Base-by-base conservation (phyloP, 345 rosid species). In the Boechera retrofracta region DNA sequence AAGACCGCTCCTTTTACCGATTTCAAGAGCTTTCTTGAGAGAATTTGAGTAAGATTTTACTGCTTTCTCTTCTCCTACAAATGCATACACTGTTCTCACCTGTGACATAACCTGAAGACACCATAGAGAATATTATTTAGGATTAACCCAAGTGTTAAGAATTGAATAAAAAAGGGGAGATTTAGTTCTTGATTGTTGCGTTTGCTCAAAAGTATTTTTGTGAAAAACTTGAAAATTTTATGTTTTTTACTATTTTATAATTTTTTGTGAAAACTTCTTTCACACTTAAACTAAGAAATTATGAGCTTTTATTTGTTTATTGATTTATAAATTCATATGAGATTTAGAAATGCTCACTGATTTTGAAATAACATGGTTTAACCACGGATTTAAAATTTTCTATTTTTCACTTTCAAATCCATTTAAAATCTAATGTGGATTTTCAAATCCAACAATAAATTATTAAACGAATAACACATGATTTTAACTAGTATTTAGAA, bases 1-100 rank as follows among this genome's bases (percentile, higher is more conserved):
- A 26, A 87, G 12, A 35, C 96, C 96, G 45, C 91, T 80, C 75
- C 73, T 89, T 79, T 88, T 85, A 69, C 91, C 88, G 28, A 86
- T 57, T 78, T 83, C 84, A 38, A 87, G 87, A 28, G 88, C 90
- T 5, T 72, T 81, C 44, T 80, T 82, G 21, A 93, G 91, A 36
- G 87, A 81, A n/a, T 38, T 67, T 12, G 91, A 89, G 84, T 91
- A 91, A 47, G 85, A 67, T 59, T 81, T 80, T n/a, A 88, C 77
- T 69, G 96, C 92, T 79, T 63, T 85, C 24, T 83, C 87, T 81
- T 91, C 96, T 60, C 98, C 97, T 1, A 85, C 96, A 80, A 82
- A 93, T 35, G 98, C 86, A 72, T 89, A 88, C 29, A 91, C 90
- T 5, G 96, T 86, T 12, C 94, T 88, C 71, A 93, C 86, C 71